Evolutionary conservation across 768 basidiomycete species (phyloP).

Genomic region (Hygrophorus pudorinus): DNA sequence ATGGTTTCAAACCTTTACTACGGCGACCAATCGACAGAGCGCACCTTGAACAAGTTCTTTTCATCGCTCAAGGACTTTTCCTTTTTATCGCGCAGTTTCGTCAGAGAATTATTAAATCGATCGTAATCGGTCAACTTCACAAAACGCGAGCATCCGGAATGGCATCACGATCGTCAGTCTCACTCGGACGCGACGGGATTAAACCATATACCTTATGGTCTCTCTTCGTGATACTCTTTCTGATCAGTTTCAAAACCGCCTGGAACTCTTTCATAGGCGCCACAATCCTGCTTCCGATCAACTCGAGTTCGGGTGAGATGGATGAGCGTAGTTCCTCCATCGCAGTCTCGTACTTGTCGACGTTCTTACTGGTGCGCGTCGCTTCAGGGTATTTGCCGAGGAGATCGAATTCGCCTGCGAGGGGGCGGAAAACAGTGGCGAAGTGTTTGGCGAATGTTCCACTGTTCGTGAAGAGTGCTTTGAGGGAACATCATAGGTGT

Average conservation of each 20-base stretch:
- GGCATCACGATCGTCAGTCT: neutral
- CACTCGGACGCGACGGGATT: neutral
- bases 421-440: constrained; percentile 50
- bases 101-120: constrained; percentile 91
- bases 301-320: constrained; percentile 83
- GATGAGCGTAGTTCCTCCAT: constrained; percentile 79
- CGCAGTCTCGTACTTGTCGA: constrained; percentile 56
- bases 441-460: constrained; percentile 58
- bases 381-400: constrained; percentile 70
- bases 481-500: neutral
- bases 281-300: constrained; percentile 80
- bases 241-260: constrained; percentile 73
- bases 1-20: too few species aligned
- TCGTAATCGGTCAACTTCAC: constrained; percentile 82
- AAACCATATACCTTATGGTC: constrained; percentile 72
- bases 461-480: constrained; percentile 60
- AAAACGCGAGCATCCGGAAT: neutral
- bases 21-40: too few species aligned
- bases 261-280: constrained; percentile 88
- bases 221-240: constrained; percentile 92
- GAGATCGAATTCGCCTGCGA: constrained; percentile 71
- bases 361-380: constrained; percentile 68
- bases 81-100: constrained; percentile 95
- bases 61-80: constrained; percentile 94
- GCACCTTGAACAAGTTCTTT: constrained; percentile 92